Base-by-base conservation (phyloP, 768 basidiomycete genomes). In the Russula dissimulans region DNA sequence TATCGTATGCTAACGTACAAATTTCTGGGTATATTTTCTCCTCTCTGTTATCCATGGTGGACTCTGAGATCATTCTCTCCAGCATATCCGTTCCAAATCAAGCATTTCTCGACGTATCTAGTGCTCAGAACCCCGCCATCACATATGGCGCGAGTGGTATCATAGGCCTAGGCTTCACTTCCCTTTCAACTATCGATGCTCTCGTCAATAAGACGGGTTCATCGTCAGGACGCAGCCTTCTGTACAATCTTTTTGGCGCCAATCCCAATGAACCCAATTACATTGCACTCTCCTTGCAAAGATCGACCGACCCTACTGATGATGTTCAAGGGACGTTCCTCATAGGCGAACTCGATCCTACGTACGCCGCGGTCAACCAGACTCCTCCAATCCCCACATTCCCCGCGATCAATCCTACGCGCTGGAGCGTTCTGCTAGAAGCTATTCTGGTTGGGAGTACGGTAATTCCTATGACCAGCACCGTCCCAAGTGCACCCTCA, bases 341-440 rank as follows among this genome's bases (percentile, higher is more conserved):
- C 5, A 81, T 93, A 63, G 89, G 88, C 54, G 89, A 91, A 72
- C 75, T 79, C 44, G 86, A 87, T 32, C 79, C 82, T 11, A 67
- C 72, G 12, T 93, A 89, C 70, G 70, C 78, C 34, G 75, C 76
- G 5, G 80, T 93, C 38, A 75, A 76, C n/a, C 77, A 79, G 51
- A 80, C 73, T 42, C 74, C 77, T 8, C 74, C 78, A 41, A 86
- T 93, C 59, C 73, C 89, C 7, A 91, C 91, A 1, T 92, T 84
- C 81, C 91, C 91, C 2, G 74, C 76, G 52, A 72, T 71, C 43
- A 72, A 74, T 18, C 90, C 91, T 1, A 77, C 67, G 46, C 79
- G 88, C 26, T 93, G 91, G 91, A 88, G 80, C 59, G 76, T 93
- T 46, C 78, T 91, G 18, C 70, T 93, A 57, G 91, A 91, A 57